phyloP scores from a whole-genome alignment of 352 stramenopile genomes.

The Globisporangium solare region DNA sequence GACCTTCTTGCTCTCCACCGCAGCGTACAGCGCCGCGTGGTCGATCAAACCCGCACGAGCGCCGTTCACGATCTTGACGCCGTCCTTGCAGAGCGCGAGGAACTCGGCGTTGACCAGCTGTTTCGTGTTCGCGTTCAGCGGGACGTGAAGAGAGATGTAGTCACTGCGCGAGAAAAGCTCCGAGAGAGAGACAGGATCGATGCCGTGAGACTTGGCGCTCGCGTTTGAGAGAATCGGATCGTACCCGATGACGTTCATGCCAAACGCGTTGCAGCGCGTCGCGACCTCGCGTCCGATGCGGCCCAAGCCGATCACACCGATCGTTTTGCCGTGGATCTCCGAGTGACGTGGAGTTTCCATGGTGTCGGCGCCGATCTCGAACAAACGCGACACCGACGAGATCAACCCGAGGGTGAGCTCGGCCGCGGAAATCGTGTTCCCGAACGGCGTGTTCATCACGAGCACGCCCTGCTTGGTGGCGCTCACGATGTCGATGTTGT shows the following conservation, averaged over 20 bases:
- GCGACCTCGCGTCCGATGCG: constrained; percentile 93
- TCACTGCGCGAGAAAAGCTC: constrained; percentile 90
- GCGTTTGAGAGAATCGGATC: constrained; percentile 90
- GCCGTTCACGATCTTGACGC: constrained; percentile 93
- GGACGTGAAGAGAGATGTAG: constrained; percentile 96
- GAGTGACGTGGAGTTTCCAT: constrained; percentile 33
- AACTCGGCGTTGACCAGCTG: constrained; percentile 85
- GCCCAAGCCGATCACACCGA: constrained; percentile 93
- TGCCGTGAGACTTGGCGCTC: constrained; percentile 67
- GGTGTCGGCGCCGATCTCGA: constrained; percentile 1
- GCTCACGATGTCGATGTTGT: constrained; percentile 92
- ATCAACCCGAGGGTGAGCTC: constrained; percentile 93
- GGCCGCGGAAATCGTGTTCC: constrained; percentile 94
- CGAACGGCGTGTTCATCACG: constrained; percentile 95
- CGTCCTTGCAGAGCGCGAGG: constrained; percentile 88
- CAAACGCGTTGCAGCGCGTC: constrained; percentile 88
- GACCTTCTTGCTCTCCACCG: constrained; percentile 80
- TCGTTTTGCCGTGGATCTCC: constrained; percentile 87
- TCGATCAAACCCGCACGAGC: constrained; percentile 93
- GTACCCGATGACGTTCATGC: constrained; percentile 94
- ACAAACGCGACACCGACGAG: constrained; percentile 55
- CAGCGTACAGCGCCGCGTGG: constrained; percentile 84
- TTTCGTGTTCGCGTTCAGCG: constrained; percentile 92
- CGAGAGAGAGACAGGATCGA: constrained; percentile 81
- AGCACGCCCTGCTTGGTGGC: constrained; percentile 91